Conservation (phyloP, 257 asterid genomes). For the Galeopsis tetrahit region DNA sequence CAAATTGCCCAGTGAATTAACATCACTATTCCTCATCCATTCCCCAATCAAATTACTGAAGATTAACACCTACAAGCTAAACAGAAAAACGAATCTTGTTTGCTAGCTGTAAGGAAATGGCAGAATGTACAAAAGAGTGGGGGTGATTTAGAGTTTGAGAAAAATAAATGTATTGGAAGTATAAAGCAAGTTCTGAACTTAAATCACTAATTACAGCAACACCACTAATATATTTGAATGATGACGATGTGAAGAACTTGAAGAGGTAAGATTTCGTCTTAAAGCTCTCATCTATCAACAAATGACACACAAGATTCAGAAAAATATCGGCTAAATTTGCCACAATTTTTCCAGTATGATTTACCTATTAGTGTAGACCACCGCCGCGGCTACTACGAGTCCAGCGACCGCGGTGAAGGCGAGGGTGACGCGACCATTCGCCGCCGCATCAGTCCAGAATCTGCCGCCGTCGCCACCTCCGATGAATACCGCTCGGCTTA, state of each 20-base stretch:
- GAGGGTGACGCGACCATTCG: constrained; percentile 62
- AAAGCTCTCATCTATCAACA: constrained; percentile 88
- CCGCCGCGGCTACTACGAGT: constrained; percentile 74
- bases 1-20: constrained; percentile 31
- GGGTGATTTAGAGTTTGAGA: neutral
- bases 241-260: no score
- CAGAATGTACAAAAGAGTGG: constrained; percentile 30
- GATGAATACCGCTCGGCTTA: constrained; percentile 43
- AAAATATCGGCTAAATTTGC: constrained; percentile 18
- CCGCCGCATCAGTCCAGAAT: constrained; percentile 49
- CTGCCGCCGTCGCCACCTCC: constrained; percentile 42
- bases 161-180: constrained; percentile 22
- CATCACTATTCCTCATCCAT: constrained; percentile 28
- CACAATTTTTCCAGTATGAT: constrained; percentile 2
- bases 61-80: constrained; percentile 24
- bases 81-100: neutral
- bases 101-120: constrained; percentile 29
- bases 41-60: constrained; percentile 27
- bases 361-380: constrained; percentile 65
- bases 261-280: constrained; percentile 79
- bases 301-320: constrained; percentile 37
- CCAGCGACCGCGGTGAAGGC: constrained; percentile 83
- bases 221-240: neutral
- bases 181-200: constrained; percentile 47
- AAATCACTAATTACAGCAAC: constrained; percentile 9